Base-by-base conservation (phyloP, 1,284 basidiomycete genomes). In the Takashimella tepidaria region DNA sequence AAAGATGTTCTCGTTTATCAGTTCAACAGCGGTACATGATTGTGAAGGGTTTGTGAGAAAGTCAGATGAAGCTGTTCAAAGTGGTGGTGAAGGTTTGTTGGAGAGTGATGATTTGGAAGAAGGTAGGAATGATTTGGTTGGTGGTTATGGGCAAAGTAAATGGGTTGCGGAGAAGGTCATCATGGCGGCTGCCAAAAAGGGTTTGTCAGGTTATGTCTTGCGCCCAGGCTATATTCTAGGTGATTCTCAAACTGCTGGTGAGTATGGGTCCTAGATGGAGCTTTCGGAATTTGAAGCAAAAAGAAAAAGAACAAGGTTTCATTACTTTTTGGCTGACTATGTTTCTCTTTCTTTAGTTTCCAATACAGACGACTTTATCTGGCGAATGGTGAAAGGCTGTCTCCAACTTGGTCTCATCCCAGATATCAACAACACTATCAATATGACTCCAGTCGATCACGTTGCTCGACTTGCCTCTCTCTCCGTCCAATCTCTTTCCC, bases 301-400 rank as follows among this genome's bases (percentile, higher is more conserved):
- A 11, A 11, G 37, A 41, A 11, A 41, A 23, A 37, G 43, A 37
- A 37, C 16, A 16, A 37, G 31, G 31, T 37, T 37, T 37, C 16
- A 37, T 8, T 37, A 37, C 16, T n/a, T n/a, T n/a, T n/a, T n/a
- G n/a, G n/a, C n/a, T n/a, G n/a, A n/a, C n/a, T n/a, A n/a, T n/a
- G n/a, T n/a, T n/a, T n/a, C n/a, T n/a, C n/a, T n/a, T n/a, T n/a
- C n/a, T 8, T 37, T 64, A 85, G 93, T 97, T 2, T 98, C 93
- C 24, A 99, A 99, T 77, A 98, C 96, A 37, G 96, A 99, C 67
- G 96, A 99, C 75, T 99, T 99, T 76, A 83, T 99, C 53, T 98
- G 95, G 93, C 84, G 96, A 20, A 80, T 99, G 71, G 90, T 98
- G 71, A 98, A 98, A 76, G 96, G 96, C 22, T 97, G 92, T 71